Evolutionary conservation across 176 grass and related monocot species (phyloP).

Genomic region (Aegilops speltoides): DNA sequence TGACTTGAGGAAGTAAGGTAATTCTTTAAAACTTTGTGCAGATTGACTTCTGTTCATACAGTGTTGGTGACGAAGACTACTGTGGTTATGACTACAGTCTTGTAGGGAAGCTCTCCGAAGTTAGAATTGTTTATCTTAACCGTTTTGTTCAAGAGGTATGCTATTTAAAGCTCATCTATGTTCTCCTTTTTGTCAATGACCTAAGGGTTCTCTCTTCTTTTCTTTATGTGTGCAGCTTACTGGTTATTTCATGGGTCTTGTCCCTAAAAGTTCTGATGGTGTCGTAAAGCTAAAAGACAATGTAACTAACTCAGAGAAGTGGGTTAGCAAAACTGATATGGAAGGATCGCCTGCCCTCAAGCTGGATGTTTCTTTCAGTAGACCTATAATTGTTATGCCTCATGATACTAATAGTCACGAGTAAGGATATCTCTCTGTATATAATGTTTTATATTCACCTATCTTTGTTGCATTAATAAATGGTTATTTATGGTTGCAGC

Average conservation of each 20-base stretch:
- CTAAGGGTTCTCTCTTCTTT: background rate
- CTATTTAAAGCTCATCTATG: constrained; percentile 23
- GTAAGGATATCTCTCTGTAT: constrained; percentile 48
- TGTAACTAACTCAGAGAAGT: constrained; percentile 82
- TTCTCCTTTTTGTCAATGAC: constrained; percentile 21
- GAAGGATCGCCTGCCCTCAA: constrained; percentile 90
- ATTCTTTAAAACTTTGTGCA: constrained; percentile 43
- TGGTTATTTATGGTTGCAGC: constrained; percentile 45
- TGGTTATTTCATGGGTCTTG: constrained; percentile 89
- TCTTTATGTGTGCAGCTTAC: constrained; percentile 52
- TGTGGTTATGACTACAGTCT: constrained; percentile 95
- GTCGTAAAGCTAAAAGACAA: constrained; percentile 89
- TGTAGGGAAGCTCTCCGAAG: constrained; percentile 86
- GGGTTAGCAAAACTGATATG: constrained; percentile 91
- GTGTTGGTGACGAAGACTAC: constrained; percentile 80
- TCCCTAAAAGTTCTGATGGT: constrained; percentile 71
- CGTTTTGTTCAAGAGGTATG: constrained; percentile 98
- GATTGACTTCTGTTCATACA: constrained; percentile 94
- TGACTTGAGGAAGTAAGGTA: constrained; percentile 9
- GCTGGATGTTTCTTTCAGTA: constrained; percentile 87
- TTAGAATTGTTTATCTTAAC: constrained; percentile 98
- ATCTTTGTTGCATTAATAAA: constrained; percentile 30
- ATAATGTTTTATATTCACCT: constrained; percentile 17
- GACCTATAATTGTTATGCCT: constrained; percentile 97
- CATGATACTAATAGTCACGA: constrained; percentile 69